Evolutionary conservation across 2,329 filamentous ascomycete genomes (phyloP).

Genomic region (Cordyceps farinosa): DNA sequence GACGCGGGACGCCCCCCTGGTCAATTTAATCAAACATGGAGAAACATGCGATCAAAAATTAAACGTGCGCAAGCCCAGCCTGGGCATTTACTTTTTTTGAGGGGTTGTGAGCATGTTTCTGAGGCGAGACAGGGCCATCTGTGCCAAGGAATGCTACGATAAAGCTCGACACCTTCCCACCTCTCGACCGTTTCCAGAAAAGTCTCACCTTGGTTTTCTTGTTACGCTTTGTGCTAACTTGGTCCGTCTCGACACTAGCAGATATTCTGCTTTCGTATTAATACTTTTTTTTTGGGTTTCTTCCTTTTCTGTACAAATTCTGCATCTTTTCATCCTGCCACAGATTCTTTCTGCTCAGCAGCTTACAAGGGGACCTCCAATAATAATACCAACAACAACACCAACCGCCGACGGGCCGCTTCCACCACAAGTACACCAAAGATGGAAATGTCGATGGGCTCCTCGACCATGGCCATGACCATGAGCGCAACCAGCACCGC

Average conservation of each 20-base stretch:
- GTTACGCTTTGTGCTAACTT: background rate
- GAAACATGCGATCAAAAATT: background rate
- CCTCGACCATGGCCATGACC: background rate
- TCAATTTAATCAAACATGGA: background rate
- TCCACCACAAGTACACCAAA: background rate
- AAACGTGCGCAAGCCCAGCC: no score
- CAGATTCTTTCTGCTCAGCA: no score
- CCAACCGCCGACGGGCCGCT: background rate
- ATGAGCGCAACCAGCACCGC: background rate
- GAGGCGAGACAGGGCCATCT: background rate
- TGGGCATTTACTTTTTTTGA: background rate
- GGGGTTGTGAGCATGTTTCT: constrained; percentile 11
- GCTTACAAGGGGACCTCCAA: no score
- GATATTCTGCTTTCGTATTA: background rate
- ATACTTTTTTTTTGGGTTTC: no score
- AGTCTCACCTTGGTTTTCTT: background rate
- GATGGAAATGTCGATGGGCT: constrained; percentile 6
- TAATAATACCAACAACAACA: background rate
- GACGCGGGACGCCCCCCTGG: background rate
- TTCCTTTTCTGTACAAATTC: background rate
- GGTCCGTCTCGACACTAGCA: no score
- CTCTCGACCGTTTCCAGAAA: background rate
- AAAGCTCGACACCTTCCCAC: constrained; percentile 3
- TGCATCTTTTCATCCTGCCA: background rate
- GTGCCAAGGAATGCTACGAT: background rate